Conservation (phyloP, 306 rosid genomes). For the Vicia faba region DNA sequence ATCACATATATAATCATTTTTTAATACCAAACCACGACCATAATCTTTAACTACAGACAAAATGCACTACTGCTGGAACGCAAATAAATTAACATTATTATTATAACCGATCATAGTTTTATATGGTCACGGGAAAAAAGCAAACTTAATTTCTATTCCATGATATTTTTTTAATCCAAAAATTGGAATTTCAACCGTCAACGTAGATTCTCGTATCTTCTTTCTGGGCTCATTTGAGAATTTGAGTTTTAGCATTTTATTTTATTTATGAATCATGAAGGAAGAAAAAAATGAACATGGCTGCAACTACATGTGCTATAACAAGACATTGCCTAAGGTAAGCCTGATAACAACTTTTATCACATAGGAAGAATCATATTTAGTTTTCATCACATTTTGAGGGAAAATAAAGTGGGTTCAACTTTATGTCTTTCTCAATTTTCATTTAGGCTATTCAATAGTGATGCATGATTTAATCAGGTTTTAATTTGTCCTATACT, state of each 20-base stretch:
- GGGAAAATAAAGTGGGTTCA: conserved; percentile 3
- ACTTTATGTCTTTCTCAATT: conserved; percentile 33
- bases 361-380: background rate
- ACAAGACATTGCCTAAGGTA: background rate
- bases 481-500: conserved; percentile 10
- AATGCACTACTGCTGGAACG: conserved; percentile 25
- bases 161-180: conserved; percentile 4
- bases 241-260: background rate
- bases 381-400: conserved; percentile 2
- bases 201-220: conserved; percentile 16
- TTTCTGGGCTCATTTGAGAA: background rate
- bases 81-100: conserved; percentile 11
- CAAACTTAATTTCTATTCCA: conserved; percentile 23
- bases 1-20: background rate
- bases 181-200: conserved; percentile 11
- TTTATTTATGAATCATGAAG: background rate
- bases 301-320: background rate
- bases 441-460: conserved; percentile 1
- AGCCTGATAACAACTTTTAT: background rate
- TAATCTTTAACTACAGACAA: conserved; percentile 36
- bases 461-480: conserved; percentile 14
- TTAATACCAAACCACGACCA: background rate
- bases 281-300: background rate
- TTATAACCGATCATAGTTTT: background rate
- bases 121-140: conserved; percentile 36